Base-by-base conservation (phyloP, 208 protist genomes). In the Herpetomonas samuelpessoai region DNA sequence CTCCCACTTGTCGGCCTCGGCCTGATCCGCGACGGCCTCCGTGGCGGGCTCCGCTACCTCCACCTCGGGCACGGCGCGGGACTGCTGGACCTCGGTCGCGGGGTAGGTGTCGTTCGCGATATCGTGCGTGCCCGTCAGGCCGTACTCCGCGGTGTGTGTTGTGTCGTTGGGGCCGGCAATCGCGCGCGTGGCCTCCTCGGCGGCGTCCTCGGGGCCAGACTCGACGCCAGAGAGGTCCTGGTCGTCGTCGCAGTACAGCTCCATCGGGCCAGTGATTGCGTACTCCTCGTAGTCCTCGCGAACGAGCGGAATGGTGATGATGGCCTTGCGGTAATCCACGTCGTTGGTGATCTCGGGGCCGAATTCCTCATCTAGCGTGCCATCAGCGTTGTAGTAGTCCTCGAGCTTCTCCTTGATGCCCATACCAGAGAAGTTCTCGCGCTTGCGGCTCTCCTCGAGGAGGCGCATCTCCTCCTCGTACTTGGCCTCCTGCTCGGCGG, bases 371-470 rank as follows among this genome's bases (percentile, higher is more conserved):
- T 77, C 71, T 4, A 76, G 56, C 24, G 65, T 62, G 62, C 77
- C 81, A 51, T 84, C 70, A 14, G 63, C 66, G 63, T 83, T 74
- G 51, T 81, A 72, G 71, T 82, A 91, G 64, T 88, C 80, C 24
- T 70, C 64, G 18, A 81, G 19, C 18, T 47, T 65, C 68, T 86
- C 66, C 25, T 30, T 27, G 1, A 89, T 56, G 35, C 81, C 86
- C 62, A 78, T 76, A 31, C 86, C 86, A 10, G 79, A 76, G 65
- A 89, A 74, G 57, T 78, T 76, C 27, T 67, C 16, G 25, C 60
- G 44, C 31, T 53, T 47, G 19, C 47, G 16, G 1, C 50, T 46
- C 39, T 67, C 26, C 18, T 55, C 57, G 26, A 38, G 30, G 14
- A 56, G 31, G 24, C 50, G 28, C 45, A 71, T 31, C 49, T 73